Evolutionary conservation across 2,329 filamentous ascomycete genomes (phyloP), one percentile per base, ranked within the genome.

Genomic region (Arthrobotrys sphaeroides): DNA sequence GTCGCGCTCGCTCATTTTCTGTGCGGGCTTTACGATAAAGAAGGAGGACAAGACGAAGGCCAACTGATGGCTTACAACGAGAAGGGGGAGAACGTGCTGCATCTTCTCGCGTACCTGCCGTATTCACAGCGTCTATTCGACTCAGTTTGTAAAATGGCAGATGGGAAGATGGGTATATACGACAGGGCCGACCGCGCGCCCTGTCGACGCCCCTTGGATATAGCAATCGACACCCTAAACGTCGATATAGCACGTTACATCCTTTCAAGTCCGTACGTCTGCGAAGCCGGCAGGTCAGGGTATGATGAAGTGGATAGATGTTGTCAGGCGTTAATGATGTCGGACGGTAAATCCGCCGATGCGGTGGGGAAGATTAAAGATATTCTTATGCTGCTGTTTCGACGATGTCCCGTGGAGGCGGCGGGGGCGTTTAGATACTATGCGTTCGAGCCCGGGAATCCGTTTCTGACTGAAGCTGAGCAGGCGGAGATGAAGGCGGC

Each of bases 281-380:
- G 62, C 26, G 38, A 9, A 7, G 13, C 36, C 5, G 33, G 31
- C 12, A 5, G 3, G 2, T 12, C 6, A 5, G 62, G 36, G n/a
- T 31, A 9, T 5, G 57, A 66, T 16, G 62, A 55, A 24, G 62
- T 66, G 0, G 62, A 66, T 20, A 18, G 16, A n/a, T 66, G 61
- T 16, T 65, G 36, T 24, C 2, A 22, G 18, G 2, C 53, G 18
- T 9, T 36, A 22, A 5, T 13, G 59, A 20, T n/a, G 4, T 33
- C 5, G 7, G 31, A 33, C 5, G 31, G 31, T 12, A 33, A 33
- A 33, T 2, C 7, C 31, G 18, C 45, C 5, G 33, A 42, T 2
- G 16, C 28, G 1, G 42, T 24, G 2, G 28, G 6, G 24, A 24
- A 24, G 6, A 7, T 59, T 2, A 66, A 57, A 12, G 2, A 1